Base-by-base conservation (phyloP, 805 yeast species). In the Monosporozyma solicola region DNA sequence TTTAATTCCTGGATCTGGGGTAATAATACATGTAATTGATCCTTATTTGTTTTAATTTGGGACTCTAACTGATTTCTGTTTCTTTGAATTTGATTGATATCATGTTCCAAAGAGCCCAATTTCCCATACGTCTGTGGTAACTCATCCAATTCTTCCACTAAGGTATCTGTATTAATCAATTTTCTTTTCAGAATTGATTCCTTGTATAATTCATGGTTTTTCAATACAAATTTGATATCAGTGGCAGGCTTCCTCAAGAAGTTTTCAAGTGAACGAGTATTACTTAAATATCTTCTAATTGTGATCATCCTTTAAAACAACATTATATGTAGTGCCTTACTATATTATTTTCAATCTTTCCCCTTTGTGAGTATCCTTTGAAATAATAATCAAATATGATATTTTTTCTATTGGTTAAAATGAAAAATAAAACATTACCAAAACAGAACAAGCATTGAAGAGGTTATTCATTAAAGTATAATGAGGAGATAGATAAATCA, bases 21-120 rank as follows among this genome's bases (percentile, higher is more conserved):
- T 7, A 55, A 46, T 33, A 51, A 39, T 29, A 35, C 32, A 13
- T 10, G 5, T 7, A 29, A 11, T 32, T n/a, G 20, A 43, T 27
- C 13, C 32, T 27, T 20, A 54, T 54, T 56, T 57, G 62, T 51
- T 56, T 68, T 29, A 52, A 67, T 61, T 53, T 53, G 57, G 24
- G 33, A 54, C 55, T 64, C 75, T 52, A 58, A 55, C n/a, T 48
- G 39, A 41, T 61, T 72, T 56, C 70, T 64, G 52, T 57, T 56
- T 5, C 55, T 56, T 43, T 71, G 68, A 13, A 73, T 51, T 0
- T 57, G 53, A 29, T 68, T 64, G 27, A 73, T 51, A 3, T 61
- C 51, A 5, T 52, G 31, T 11, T 61, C 59, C 2, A 63, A 33
- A 1, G 39, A 20, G 46, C 60, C 68, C 24, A 64, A 56, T 1